Evolutionary conservation across 2,329 filamentous ascomycete genomes (phyloP), one percentile per base, ranked within the genome.

Genomic region (Trichoderma atroviride): DNA sequence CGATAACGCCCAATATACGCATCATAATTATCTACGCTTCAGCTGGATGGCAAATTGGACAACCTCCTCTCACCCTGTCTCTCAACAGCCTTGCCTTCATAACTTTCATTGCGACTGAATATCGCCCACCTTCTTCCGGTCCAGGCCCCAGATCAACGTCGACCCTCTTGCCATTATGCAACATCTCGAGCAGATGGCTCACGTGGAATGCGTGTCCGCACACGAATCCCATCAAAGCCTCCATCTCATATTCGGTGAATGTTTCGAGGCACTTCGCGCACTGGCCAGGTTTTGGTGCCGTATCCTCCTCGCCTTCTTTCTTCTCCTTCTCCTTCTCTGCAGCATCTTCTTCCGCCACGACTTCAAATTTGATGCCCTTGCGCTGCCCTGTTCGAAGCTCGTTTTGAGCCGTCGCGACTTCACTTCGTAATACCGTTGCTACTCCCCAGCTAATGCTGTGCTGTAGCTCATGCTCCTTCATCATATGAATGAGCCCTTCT

Each of bases 381-480:
- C 91, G 89, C 78, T 96, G 92, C 0, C 95, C 94, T 16, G 85
- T 88, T 0, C 95, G 88, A 24, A 98, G 83, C 4, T 89, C 89
- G 62, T 91, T 91, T 87, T 98, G 97, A 0, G 92, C 93, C 5
- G 87, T 85, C 0, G 91, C 90, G 0, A 99, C 95, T 80, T 99
- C 96, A 69, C 94, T 93, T 62, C 92, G 86, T 53, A 98, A 83
- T 0, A 98, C 94, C 67, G 89, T 88, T 0, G 96, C 94, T 4
- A 96, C 96, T 0, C 96, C 96, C 55, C 91, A 90, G 72, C 92
- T 95, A 77, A 99, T 97, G 74, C 92, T 96, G 77, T 92, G 89
- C 81, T 98, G 96, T 56, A 99, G 92, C 77, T 98, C 96, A 77
- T 97, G 94, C 79, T 99, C 96, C 74, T 95, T 91, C 78, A 99